phyloP scores from a whole-genome alignment of 768 basidiomycete species.

The Suillus tomentosus region DNA sequence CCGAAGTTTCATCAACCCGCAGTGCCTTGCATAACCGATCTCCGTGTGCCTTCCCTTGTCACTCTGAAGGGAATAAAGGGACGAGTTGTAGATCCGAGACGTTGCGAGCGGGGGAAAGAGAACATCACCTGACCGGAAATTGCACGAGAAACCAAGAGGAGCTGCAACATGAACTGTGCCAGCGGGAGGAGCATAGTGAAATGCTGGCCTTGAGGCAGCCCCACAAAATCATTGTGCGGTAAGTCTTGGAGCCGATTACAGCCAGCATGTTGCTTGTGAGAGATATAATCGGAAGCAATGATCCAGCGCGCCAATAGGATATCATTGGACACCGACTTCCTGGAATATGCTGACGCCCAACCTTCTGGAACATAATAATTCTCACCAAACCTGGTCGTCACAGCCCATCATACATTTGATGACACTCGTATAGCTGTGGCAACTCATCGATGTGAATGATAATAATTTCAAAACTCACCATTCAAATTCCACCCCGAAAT shows the following conservation, averaged over 20 bases:
- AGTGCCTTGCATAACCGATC: constrained; percentile 16
- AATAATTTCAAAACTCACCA: not conserved
- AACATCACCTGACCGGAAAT: constrained; percentile 29
- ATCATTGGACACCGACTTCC: not conserved
- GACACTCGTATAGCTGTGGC: not conserved
- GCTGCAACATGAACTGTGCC: constrained; percentile 28
- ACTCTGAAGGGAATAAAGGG: constrained; percentile 38
- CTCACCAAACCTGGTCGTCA: not conserved
- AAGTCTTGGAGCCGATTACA: not conserved
- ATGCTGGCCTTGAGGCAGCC: constrained; percentile 12
- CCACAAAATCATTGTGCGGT: not conserved
- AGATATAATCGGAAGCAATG: not conserved
- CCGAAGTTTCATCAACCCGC: too few species aligned
- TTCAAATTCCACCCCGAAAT: constrained; percentile 52
- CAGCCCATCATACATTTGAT: not conserved
- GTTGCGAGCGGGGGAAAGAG: constrained; percentile 16
- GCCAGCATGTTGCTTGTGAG: not conserved
- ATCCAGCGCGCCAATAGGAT: not conserved
- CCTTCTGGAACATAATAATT: not conserved
- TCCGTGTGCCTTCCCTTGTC: constrained; percentile 24
- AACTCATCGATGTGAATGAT: not conserved
- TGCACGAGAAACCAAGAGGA: constrained; percentile 37
- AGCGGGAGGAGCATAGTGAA: constrained; percentile 26
- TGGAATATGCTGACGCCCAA: not conserved
- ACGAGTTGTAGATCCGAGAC: constrained; percentile 39